Percentiles rank a stretch among this genome's conserved stretches.
These are phyloP conservation scores for Fusarium sambucinum DNA, from an alignment of 2,329 filamentous ascomycete species.

Conservation along the genomic window DNA sequence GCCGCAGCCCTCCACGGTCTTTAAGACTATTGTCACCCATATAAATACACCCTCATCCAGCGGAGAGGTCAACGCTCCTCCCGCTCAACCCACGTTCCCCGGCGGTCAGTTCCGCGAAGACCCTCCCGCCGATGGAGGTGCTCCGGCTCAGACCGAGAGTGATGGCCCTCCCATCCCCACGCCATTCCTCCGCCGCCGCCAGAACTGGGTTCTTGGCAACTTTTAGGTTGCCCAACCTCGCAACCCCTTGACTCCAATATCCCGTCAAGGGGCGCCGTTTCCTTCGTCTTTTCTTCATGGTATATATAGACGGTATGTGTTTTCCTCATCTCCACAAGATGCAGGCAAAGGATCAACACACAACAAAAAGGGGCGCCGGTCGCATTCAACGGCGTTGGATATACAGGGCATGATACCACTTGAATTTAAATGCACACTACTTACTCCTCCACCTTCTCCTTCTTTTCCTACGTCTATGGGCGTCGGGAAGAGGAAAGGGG, in stretches of 20 bases:
- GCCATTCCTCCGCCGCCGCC: constrained; percentile 42
- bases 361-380: constrained; percentile 36
- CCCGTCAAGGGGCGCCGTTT: constrained; percentile 23
- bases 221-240: constrained; percentile 24
- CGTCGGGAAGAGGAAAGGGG: background rate
- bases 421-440: constrained; percentile 27
- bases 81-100: constrained; percentile 32
- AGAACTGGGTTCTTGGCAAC: constrained; percentile 45
- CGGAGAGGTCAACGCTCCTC: constrained; percentile 3
- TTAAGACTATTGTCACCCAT: constrained; percentile 32
- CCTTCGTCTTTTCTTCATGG: constrained; percentile 26
- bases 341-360: constrained; percentile 23
- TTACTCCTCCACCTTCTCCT: background rate
- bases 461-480: constrained; percentile 11
- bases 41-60: constrained; percentile 29
- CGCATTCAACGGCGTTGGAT: constrained; percentile 49
- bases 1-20: constrained; percentile 36
- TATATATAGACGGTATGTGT: constrained; percentile 34
- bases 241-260: constrained; percentile 9
- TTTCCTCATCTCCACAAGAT: constrained; percentile 15
- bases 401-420: constrained; percentile 43
- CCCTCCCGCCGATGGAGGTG: constrained; percentile 16
- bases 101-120: constrained; percentile 44
- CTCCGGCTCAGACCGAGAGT: constrained; percentile 16
- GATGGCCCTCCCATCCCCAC: constrained; percentile 35